These are phyloP conservation scores for Pleurotus citrinopileatus DNA, from an alignment of 768 basidiomycete genomes.

Conservation along the genomic window DNA sequence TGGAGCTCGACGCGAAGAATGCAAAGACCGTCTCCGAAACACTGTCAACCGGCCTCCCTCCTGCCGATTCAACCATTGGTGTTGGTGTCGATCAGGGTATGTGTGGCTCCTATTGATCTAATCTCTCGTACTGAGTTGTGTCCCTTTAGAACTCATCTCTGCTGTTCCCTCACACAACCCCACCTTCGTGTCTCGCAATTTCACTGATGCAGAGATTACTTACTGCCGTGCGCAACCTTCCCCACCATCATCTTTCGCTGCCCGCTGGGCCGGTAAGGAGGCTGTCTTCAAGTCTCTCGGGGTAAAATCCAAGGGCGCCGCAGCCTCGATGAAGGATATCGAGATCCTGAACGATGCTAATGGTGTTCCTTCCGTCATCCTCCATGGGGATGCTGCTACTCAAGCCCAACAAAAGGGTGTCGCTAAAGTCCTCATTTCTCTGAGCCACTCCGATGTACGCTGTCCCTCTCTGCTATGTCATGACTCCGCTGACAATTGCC, in stretches of 20 bases:
- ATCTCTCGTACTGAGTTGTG: slow-evolving; percentile 9
- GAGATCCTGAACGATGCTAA: slow-evolving; percentile 81
- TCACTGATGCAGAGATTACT: slow-evolving; percentile 81
- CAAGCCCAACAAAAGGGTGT: slow-evolving; percentile 76
- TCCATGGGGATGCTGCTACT: slow-evolving; percentile 77
- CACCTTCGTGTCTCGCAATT: slow-evolving; percentile 88
- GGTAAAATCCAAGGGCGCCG: slow-evolving; percentile 87
- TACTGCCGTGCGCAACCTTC: slow-evolving; percentile 90
- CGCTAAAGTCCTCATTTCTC: slow-evolving; percentile 71
- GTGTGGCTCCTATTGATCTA: slow-evolving; percentile 15
- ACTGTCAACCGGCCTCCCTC: slow-evolving; percentile 32
- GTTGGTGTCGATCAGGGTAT: slow-evolving; percentile 89
- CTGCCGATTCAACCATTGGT: slow-evolving; percentile 50
- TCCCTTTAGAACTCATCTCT: slow-evolving; percentile 74
- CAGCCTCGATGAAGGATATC: slow-evolving; percentile 94
- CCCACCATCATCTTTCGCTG: slow-evolving; percentile 88
- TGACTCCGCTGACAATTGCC: slow-evolving; percentile 4
- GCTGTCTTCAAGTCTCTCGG: slow-evolving; percentile 96
- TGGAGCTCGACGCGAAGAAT: slow-evolving; percentile 62
- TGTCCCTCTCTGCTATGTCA: not conserved
- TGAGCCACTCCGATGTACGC: slow-evolving; percentile 91
- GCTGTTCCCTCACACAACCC: slow-evolving; percentile 87
- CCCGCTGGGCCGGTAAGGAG: slow-evolving; percentile 97
- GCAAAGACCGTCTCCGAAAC: slow-evolving; percentile 60
- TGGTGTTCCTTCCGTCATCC: slow-evolving; percentile 76